A percentile compares a stretch with the other conserved stretches of the same genome.
Evolutionary conservation across 805 yeast species (phyloP).

Genomic region (Cyberlindnera misumaiensis): DNA sequence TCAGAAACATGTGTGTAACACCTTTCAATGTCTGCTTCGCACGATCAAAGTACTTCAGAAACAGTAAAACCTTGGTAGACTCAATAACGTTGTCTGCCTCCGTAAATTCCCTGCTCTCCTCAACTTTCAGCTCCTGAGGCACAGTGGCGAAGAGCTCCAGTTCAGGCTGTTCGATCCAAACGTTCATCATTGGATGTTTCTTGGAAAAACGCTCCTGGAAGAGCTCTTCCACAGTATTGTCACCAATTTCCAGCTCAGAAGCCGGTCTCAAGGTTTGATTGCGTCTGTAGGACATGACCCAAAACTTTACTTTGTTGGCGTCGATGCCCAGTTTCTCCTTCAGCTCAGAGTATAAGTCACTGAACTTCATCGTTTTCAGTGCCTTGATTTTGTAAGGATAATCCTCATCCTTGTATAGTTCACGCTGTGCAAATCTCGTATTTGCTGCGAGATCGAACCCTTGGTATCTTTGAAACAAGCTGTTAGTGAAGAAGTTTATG

Average conservation of each 20-base stretch:
- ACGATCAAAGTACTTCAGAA: conserved; percentile 65
- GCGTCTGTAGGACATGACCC: conserved; percentile 53
- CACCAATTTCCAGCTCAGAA: conserved; percentile 27
- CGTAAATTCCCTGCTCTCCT: conserved; percentile 6
- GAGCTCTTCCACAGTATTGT: conserved; percentile 44
- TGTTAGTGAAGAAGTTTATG: conserved; percentile 48
- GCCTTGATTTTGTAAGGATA: conserved; percentile 46
- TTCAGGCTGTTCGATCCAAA: conserved; percentile 61
- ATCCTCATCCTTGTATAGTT: conserved; percentile 38
- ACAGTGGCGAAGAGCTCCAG: conserved; percentile 9
- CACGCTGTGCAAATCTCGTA: conserved; percentile 37
- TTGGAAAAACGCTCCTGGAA: conserved; percentile 39
- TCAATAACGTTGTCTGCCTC: conserved; percentile 19
- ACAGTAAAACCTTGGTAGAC: conserved; percentile 28
- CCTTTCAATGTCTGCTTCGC: conserved; percentile 52
- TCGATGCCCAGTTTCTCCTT: conserved; percentile 36
- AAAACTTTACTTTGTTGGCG: conserved; percentile 40
- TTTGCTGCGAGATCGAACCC: conserved; percentile 79
- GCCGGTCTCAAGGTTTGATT: conserved; percentile 63
- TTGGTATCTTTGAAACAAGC: conserved; percentile 49
- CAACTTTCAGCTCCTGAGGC: conserved; percentile 2
- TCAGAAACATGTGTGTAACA: conserved; percentile 49
- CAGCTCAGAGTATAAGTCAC: conserved; percentile 43
- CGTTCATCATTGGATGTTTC: conserved; percentile 42
- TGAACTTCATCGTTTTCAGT: conserved; percentile 48